Conservation (phyloP, 176 grass and related monocot species). For the Puya raimondii region DNA sequence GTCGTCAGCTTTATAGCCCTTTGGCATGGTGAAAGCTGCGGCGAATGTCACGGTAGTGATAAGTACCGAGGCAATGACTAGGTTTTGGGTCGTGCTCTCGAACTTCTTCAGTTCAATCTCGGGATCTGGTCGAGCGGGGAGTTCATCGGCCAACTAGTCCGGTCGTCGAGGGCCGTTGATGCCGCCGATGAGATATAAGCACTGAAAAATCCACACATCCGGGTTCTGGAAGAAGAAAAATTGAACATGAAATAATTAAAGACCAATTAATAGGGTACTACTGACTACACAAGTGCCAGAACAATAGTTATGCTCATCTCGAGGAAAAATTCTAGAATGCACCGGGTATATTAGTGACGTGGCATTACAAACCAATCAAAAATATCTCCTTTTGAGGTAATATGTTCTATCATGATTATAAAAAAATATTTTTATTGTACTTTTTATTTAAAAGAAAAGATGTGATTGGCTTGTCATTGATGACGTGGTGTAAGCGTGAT, state of each 20-base stretch:
- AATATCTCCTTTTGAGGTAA: too few relatives aligned
- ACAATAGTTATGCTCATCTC: too few relatives aligned
- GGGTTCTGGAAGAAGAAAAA: not conserved
- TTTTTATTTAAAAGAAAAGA: too few relatives aligned
- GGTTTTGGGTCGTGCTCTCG: slow-evolving; percentile 34
- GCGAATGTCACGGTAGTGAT: slow-evolving; percentile 52
- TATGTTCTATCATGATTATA: too few relatives aligned
- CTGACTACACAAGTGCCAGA: too few relatives aligned
- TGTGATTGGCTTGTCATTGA: too few relatives aligned
- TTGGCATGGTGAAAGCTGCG: slow-evolving; percentile 39
- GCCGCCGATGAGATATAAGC: not conserved
- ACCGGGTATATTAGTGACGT: too few relatives aligned
- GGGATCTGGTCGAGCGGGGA: not conserved
- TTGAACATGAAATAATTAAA: not conserved
- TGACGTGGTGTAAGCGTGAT: too few relatives aligned
- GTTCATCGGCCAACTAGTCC: not conserved
- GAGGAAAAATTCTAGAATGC: too few relatives aligned
- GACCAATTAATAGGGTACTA: too few relatives aligned
- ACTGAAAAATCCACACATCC: not conserved
- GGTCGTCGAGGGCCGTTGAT: not conserved
- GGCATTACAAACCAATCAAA: too few relatives aligned
- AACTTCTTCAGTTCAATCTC: slow-evolving; percentile 34
- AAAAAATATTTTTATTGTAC: too few relatives aligned
- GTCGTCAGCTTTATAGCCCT: slow-evolving; percentile 37
- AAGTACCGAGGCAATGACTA: slow-evolving; percentile 37